These are phyloP conservation scores for Carpinus fangiana DNA, from an alignment of 306 rosid genomes.

Conservation along the genomic window DNA sequence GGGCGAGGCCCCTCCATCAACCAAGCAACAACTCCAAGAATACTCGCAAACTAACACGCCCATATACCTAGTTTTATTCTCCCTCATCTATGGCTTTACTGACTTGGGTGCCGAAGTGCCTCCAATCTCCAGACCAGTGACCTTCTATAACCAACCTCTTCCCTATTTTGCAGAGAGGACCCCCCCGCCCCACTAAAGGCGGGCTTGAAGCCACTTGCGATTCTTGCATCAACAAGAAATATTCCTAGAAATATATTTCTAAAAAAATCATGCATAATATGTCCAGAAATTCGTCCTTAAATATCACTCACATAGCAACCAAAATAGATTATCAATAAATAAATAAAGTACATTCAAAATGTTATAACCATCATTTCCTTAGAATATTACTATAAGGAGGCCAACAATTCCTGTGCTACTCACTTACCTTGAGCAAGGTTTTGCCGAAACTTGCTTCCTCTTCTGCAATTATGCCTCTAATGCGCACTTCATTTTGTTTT, in stretches of 20 bases:
- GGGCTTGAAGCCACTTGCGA: too few species aligned
- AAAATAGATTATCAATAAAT: neutral
- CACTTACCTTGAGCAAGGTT: slow-evolving; percentile 81
- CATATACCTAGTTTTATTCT: too few species aligned
- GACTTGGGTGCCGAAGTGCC: too few species aligned
- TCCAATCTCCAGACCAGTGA: too few species aligned
- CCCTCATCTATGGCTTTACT: too few species aligned
- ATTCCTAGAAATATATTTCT: neutral
- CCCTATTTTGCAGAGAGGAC: too few species aligned
- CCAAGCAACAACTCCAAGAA: too few species aligned
- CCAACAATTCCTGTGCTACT: neutral
- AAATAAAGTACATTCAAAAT: neutral
- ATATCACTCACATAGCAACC: neutral
- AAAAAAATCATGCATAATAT: neutral
- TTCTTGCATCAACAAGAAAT: too few species aligned
- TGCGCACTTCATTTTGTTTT: slow-evolving; percentile 62
- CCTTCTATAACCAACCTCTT: too few species aligned
- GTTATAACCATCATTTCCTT: neutral
- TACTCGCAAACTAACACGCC: too few species aligned
- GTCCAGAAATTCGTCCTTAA: neutral
- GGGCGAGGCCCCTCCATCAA: too few species aligned
- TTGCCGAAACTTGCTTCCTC: slow-evolving; percentile 96
- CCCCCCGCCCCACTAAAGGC: too few species aligned
- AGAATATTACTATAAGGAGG: neutral
- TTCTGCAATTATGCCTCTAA: slow-evolving; percentile 69